phyloP scores from a whole-genome alignment of 1,284 basidiomycete genomes.

The Heliocybe sulcata region DNA sequence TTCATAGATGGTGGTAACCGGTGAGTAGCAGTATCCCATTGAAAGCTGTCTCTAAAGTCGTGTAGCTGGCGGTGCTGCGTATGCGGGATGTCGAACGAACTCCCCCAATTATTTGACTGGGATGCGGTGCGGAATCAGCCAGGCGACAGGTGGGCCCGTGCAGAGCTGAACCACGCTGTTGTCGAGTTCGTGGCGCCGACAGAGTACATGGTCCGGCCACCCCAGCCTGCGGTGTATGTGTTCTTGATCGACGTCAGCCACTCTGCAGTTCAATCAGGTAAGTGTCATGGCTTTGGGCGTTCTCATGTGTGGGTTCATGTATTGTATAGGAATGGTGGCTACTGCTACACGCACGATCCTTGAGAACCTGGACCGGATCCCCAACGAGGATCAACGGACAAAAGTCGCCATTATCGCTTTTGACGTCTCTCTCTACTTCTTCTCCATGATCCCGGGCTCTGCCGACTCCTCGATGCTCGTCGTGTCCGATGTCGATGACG shows the following conservation, averaged over 20 bases:
- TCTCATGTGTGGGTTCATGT: neutral
- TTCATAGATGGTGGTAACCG: conserved; percentile 98
- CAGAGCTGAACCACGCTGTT: conserved; percentile 89
- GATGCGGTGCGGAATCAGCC: conserved; percentile 91
- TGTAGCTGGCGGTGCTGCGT: conserved; percentile 95
- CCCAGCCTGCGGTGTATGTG: conserved; percentile 94
- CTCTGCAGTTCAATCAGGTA: conserved; percentile 81
- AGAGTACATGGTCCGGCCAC: conserved; percentile 99
- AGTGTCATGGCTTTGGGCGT: conserved; percentile 10
- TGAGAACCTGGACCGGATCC: conserved; percentile 92
- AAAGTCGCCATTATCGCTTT: conserved; percentile 93
- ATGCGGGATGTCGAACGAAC: conserved; percentile 98
- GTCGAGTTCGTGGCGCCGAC: conserved; percentile 98
- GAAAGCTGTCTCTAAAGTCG: neutral
- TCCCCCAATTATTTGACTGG: conserved; percentile 99
- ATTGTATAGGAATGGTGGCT: conserved; percentile 83
- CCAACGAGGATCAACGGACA: conserved; percentile 90
- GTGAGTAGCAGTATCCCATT: conserved; percentile 27
- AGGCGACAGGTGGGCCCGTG: conserved; percentile 90
- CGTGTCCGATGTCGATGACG: conserved; percentile 94
- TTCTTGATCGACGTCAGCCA: conserved; percentile 98
- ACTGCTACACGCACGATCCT: conserved; percentile 94
- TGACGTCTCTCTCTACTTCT: conserved; percentile 94
- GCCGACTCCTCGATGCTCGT: conserved; percentile 93
- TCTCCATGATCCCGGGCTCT: conserved; percentile 80